Base-by-base conservation (phyloP, 1,139 yeast species). In the Magnusiomyces fungicola region DNA sequence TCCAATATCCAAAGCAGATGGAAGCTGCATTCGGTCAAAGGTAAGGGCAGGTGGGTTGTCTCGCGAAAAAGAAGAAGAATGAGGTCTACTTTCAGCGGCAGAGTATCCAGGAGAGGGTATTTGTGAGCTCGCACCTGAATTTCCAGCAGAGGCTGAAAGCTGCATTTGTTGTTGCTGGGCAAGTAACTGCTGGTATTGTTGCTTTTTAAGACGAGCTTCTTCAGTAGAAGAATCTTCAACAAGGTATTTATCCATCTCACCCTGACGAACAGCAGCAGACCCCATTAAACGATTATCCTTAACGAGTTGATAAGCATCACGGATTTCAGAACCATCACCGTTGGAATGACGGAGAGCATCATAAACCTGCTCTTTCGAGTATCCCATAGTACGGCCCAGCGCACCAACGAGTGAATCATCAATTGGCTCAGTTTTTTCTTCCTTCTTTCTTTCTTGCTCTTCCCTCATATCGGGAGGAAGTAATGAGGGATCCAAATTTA, bases 271-370 rank as follows among this genome's bases (percentile, higher is more conserved):
- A 52, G 59, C 45, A 47, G 50, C 47, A 24, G 47, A 37, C 36
- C 57, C 55, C 54, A 80, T 74, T 42, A 79, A 73, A 58, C 80
- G 83, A 65, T 94, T 92, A 63, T 92, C 97, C 62, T 81, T 81
- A 76, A 92, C 83, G 56, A 92, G 73, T 56, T 84, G 77, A 67
- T 94, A 94, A 2, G 97, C 97, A 67, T 92, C 97, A 61, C 90
- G 74, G 48, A 92, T 86, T 64, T 92, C 98, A 58, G 82, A 83
- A 1, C 72, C 69, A 48, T 77, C 76, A 9, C 74, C 74, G 23
- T 64, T 58, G 41, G 70, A 70, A 56, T 75, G 75, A 30, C 61
- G 55, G 53, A 92, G 75, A 0, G 94, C 90, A 55, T 81, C 88
- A 53, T 83, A 68, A 48, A 92, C 87, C 62, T 90, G 97, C 57